Evolutionary conservation across 176 grass and related monocot species (phyloP).

Genomic region (Areca catechu): DNA sequence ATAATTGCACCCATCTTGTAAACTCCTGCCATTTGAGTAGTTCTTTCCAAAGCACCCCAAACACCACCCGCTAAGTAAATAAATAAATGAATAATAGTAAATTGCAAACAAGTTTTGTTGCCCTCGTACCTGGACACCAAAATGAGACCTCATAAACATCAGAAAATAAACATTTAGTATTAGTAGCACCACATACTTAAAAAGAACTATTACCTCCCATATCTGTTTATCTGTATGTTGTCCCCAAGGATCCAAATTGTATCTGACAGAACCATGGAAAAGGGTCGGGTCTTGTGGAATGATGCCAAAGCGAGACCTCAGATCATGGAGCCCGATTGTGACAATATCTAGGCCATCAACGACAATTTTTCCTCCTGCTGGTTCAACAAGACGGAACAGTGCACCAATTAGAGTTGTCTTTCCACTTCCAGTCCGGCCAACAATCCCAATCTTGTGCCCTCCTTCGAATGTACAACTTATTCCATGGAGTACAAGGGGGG

Average conservation of each 20-base stretch:
- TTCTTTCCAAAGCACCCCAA: too few species aligned
- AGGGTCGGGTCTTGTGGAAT: conserved; percentile 97
- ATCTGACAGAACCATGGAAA: conserved; percentile 76
- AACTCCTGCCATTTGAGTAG: too few species aligned
- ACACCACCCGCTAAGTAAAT: too few species aligned
- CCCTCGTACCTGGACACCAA: too few species aligned
- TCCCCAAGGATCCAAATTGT: conserved; percentile 68
- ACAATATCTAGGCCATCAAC: conserved; percentile 62
- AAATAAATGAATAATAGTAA: too few species aligned
- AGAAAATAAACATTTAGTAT: too few species aligned
- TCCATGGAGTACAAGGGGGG: conserved; percentile 62
- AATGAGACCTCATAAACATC: too few species aligned
- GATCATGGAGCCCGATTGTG: conserved; percentile 68
- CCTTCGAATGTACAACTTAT: conserved; percentile 81
- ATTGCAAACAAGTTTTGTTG: too few species aligned
- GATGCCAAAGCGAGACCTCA: conserved; percentile 79
- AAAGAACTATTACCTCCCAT: conserved; percentile 57
- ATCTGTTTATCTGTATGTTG: conserved; percentile 61
- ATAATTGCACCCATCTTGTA: too few species aligned
- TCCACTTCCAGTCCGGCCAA: conserved; percentile 86
- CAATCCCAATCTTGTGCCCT: conserved; percentile 78
- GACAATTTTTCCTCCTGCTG: conserved; percentile 62
- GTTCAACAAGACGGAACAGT: conserved; percentile 91
- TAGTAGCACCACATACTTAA: too few species aligned
- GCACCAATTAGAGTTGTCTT: conserved; percentile 90